phyloP scores from a whole-genome alignment of 2,329 filamentous ascomycete species.

The Metarhizium brunneum region DNA sequence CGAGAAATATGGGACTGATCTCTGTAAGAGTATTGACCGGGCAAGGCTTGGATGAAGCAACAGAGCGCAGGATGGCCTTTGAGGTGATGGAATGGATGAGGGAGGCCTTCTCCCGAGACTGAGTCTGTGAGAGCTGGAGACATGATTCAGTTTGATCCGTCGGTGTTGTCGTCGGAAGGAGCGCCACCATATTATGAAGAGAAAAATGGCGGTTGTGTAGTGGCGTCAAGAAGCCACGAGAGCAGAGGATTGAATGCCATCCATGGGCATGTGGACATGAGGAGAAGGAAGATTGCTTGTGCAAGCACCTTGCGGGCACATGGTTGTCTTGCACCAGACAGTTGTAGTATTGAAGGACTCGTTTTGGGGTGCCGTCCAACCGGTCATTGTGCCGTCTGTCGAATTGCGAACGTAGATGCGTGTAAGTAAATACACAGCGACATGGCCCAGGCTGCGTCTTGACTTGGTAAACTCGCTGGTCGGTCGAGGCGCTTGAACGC shows the following conservation, averaged over 20 bases:
- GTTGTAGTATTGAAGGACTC: background rate
- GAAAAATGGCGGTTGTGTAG: background rate
- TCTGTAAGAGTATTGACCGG: constrained; percentile 39
- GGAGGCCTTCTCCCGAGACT: constrained; percentile 31
- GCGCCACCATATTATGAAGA: background rate
- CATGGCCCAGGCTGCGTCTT: background rate
- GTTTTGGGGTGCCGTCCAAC: background rate
- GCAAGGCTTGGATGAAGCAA: constrained; percentile 53
- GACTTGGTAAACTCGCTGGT: background rate
- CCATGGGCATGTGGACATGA: background rate
- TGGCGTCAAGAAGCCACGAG: background rate
- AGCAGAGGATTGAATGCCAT: background rate
- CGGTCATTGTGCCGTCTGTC: background rate
- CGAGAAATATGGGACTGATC: constrained; percentile 40
- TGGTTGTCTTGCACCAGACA: background rate
- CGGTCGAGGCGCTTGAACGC: background rate
- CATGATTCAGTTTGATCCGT: constrained; percentile 3
- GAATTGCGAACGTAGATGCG: background rate
- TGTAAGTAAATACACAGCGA: background rate
- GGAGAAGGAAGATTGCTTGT: background rate
- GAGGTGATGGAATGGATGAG: constrained; percentile 78
- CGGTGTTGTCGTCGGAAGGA: background rate
- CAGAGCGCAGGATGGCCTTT: constrained; percentile 68
- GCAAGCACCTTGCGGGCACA: background rate
- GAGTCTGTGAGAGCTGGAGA: constrained; percentile 12